A percentile compares a stretch with the other conserved stretches of the same genome.
Conservation (phyloP, 1,284 basidiomycete species). For the Melampsora larici-populina region DNA sequence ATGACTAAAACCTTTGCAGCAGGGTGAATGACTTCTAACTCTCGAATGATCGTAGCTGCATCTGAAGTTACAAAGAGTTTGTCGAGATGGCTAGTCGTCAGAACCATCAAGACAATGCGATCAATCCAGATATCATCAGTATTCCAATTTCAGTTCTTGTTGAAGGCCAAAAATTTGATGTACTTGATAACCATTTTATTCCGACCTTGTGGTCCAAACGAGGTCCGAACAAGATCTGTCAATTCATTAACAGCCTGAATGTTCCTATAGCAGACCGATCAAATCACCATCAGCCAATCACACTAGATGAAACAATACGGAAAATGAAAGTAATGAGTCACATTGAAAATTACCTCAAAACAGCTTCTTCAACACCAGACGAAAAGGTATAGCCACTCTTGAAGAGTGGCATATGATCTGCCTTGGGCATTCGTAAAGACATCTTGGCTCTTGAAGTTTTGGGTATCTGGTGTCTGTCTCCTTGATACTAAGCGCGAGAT, state of each 20-base stretch:
- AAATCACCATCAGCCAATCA: slow-evolving; percentile 52
- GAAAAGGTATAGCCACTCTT: slow-evolving; percentile 65
- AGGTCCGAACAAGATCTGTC: slow-evolving; percentile 86
- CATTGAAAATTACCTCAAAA: slow-evolving; percentile 47
- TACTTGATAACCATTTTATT: slow-evolving; percentile 90
- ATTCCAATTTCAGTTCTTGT: neutral
- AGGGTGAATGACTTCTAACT: slow-evolving; percentile 97
- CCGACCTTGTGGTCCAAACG: slow-evolving; percentile 62
- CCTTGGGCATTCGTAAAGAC: slow-evolving; percentile 91
- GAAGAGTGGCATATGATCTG: slow-evolving; percentile 83
- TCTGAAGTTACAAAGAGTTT: slow-evolving; percentile 96
- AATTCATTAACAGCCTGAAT: slow-evolving; percentile 92
- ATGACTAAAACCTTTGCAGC: slow-evolving; percentile 96
- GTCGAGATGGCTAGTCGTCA: slow-evolving; percentile 66
- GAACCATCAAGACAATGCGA: slow-evolving; percentile 41
- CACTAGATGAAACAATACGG: neutral
- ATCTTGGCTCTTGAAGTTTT: slow-evolving; percentile 57
- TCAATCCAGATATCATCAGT: neutral
- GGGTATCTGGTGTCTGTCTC: neutral
- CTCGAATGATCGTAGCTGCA: slow-evolving; percentile 96
- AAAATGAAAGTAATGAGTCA: neutral
- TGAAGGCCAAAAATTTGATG: neutral
- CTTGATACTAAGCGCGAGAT: too few relatives aligned
- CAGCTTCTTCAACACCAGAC: slow-evolving; percentile 52
- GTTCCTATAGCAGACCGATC: slow-evolving; percentile 65